These are phyloP conservation scores for Bimuria novae-zelandiae DNA, from an alignment of 2,329 filamentous ascomycete species.

Conservation along the genomic window DNA sequence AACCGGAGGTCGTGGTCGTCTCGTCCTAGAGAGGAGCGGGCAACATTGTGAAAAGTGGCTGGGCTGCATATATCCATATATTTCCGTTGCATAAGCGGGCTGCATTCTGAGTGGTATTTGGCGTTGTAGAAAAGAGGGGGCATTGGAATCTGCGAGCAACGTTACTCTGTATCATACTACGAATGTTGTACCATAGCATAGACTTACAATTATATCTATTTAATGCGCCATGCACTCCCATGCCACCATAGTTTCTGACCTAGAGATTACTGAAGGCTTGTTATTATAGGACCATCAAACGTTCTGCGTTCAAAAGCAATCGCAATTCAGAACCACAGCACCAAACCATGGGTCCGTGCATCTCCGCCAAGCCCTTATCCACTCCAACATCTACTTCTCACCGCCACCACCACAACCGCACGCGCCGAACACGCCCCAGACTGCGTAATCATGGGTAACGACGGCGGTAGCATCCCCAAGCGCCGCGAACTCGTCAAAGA, in stretches of 20 bases:
- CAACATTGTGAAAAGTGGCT: slow-evolving; percentile 10
- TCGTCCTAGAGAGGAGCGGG: neutral
- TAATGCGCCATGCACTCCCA: neutral
- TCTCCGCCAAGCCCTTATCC: neutral
- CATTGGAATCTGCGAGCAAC: too few species aligned
- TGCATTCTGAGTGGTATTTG: too few species aligned
- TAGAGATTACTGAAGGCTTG: too few species aligned
- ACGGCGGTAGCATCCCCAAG: slow-evolving; percentile 93
- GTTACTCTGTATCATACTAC: too few species aligned
- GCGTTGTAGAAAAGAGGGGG: too few species aligned
- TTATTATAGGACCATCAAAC: too few species aligned
- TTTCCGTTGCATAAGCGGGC: too few species aligned
- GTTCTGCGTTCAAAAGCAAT: neutral
- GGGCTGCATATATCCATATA: slow-evolving; percentile 1
- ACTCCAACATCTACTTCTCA: slow-evolving; percentile 5
- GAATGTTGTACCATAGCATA: slow-evolving; percentile 5
- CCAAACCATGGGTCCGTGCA: neutral
- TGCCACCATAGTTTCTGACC: too few species aligned
- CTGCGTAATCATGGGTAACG: slow-evolving; percentile 80
- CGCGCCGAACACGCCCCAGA: too few species aligned
- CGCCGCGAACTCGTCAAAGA: slow-evolving; percentile 95
- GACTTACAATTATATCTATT: neutral
- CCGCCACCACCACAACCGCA: neutral
- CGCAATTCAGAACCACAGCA: too few species aligned
- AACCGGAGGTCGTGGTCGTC: slow-evolving; percentile 21